Evolutionary conservation across 1,284 basidiomycete species (phyloP).

Genomic region (Cerrena zonata): DNA sequence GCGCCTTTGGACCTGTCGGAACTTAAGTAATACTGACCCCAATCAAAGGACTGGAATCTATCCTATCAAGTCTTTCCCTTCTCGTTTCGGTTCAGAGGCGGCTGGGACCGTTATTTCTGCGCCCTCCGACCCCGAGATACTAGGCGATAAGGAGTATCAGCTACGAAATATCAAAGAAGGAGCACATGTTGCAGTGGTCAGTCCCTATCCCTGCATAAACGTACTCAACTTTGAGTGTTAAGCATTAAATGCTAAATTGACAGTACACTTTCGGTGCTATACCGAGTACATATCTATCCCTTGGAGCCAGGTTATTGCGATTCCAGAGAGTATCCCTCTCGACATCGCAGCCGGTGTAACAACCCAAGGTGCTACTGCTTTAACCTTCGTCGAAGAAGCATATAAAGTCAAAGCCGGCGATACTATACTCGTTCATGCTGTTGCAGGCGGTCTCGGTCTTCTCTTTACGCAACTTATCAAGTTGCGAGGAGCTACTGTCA

Average conservation of each 20-base stretch:
- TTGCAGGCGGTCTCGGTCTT: conserved; percentile 78
- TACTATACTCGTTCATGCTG: conserved; percentile 77
- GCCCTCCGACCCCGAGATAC: conserved; percentile 53
- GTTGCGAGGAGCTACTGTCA: conserved; percentile 79
- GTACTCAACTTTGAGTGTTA: conserved; percentile 21
- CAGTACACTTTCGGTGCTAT: conserved; percentile 20
- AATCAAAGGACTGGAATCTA: conserved; percentile 54
- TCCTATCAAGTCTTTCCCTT: conserved; percentile 57
- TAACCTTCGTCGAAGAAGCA: conserved; percentile 78
- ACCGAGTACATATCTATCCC: conserved; percentile 23
- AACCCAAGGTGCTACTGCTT: conserved; percentile 61
- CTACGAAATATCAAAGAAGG: conserved; percentile 56
- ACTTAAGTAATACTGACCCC: too few relatives aligned
- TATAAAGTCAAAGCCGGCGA: conserved; percentile 78
- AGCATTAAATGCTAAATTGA: too few relatives aligned
- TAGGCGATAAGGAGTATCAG: conserved; percentile 55
- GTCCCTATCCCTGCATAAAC: too few relatives aligned
- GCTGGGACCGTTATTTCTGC: conserved; percentile 72
- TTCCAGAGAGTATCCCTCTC: conserved; percentile 56
- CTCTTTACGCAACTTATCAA: conserved; percentile 59
- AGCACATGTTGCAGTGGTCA: conserved; percentile 57
- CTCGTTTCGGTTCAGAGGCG: conserved; percentile 73
- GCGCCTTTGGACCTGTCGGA: too few relatives aligned
- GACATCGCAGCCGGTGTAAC: conserved; percentile 61
- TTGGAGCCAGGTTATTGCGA: conserved; percentile 42